Evolutionary conservation across 345 rosid species (phyloP).

Genomic region (Sisymbrium altissimum): DNA sequence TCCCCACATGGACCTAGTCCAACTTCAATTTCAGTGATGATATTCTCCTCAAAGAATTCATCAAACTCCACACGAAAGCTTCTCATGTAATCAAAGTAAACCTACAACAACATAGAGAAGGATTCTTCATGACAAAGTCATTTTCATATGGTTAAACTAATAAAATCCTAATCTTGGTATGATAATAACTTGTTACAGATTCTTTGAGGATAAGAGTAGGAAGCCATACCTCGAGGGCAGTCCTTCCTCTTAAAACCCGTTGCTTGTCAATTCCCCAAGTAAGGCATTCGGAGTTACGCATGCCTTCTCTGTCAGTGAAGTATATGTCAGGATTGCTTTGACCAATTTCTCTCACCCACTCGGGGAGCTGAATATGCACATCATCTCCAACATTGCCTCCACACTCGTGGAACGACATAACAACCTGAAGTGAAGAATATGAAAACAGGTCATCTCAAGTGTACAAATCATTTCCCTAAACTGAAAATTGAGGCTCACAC

Average conservation of each 20-base stretch:
- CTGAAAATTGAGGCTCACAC: not conserved
- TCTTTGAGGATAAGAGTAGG: not conserved
- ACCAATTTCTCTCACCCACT: constrained; percentile 76
- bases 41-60: constrained; percentile 69
- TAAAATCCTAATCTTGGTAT: not conserved
- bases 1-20: constrained; percentile 99
- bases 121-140: not conserved
- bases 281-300: constrained; percentile 78
- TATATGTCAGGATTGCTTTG: constrained; percentile 77
- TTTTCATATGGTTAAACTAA: not conserved
- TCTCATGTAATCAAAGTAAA: constrained; percentile 95
- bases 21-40: constrained; percentile 76
- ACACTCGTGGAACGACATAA: constrained; percentile 96
- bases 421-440: constrained; percentile 52
- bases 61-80: constrained; percentile 89
- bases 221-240: constrained; percentile 81
- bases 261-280: constrained; percentile 97
- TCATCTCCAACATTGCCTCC: constrained; percentile 98
- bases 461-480: not conserved
- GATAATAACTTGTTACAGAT: not conserved
- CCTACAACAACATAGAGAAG: constrained; percentile 40
- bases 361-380: constrained; percentile 80
- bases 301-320: constrained; percentile 83
- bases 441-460: constrained; percentile 1
- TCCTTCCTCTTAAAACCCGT: constrained; percentile 80